These are phyloP conservation scores for Aspergillus bertholletiae DNA, from an alignment of 495 filamentous ascomycete species.

Conservation along the genomic window DNA sequence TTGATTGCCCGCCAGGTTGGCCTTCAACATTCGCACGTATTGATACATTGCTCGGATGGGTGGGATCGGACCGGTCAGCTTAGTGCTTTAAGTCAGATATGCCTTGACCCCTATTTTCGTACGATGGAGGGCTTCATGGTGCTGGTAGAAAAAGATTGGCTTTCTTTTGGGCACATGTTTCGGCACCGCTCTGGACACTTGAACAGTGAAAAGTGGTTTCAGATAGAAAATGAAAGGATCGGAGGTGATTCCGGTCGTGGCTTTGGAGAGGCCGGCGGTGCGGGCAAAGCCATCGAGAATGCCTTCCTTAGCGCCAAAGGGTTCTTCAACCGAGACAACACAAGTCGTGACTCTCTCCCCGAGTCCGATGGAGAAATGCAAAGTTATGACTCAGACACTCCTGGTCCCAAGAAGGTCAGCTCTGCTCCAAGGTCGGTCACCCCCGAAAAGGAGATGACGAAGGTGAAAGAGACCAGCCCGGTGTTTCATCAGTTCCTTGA, in stretches of 20 bases:
- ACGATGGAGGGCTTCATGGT: constrained; percentile 96
- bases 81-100: constrained; percentile 88
- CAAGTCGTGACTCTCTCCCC: constrained; percentile 57
- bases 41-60: constrained; percentile 97
- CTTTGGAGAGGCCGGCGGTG: constrained; percentile 52
- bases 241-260: constrained; percentile 41
- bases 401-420: constrained; percentile 40
- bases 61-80: constrained; percentile 98
- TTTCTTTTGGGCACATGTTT: constrained; percentile 98
- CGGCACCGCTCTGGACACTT: constrained; percentile 80
- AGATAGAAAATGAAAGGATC: constrained; percentile 66
- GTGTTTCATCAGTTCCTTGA: constrained; percentile 99
- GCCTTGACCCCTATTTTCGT: constrained; percentile 92
- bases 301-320: constrained; percentile 83
- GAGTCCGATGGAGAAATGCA: constrained; percentile 63
- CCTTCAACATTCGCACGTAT: constrained; percentile 86
- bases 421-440: constrained; percentile 32
- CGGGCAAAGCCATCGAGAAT: constrained; percentile 77
- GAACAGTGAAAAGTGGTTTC: constrained; percentile 93
- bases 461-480: constrained; percentile 84
- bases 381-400: constrained; percentile 45
- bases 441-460: constrained; percentile 55
- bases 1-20: constrained; percentile 87
- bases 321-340: constrained; percentile 80
- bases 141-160: constrained; percentile 95